A percentile compares a stretch with the other conserved stretches of the same genome.
phyloP scores from a whole-genome alignment of 495 filamentous ascomycete genomes.

The Aspergillus asperescens region DNA sequence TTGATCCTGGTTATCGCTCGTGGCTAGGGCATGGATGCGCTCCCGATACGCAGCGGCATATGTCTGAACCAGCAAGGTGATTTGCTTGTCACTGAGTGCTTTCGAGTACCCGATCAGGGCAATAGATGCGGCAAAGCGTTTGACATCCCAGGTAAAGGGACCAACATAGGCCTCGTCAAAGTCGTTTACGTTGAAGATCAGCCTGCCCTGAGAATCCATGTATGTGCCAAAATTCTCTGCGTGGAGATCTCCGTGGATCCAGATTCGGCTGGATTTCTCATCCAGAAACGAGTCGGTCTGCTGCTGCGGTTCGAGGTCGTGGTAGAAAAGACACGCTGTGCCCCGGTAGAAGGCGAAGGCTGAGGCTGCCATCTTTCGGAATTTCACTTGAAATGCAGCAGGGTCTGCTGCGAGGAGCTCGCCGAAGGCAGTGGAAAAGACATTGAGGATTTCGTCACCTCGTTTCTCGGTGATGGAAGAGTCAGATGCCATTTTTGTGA shows the following conservation, averaged over 20 bases:
- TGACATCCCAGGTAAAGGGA: constrained; percentile 16
- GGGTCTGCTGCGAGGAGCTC: constrained; percentile 13
- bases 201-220: constrained; percentile 15
- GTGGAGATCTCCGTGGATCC: constrained; percentile 19
- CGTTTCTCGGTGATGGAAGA: constrained; percentile 8
- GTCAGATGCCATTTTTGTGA: constrained; percentile 4
- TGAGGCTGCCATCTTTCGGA: constrained; percentile 21
- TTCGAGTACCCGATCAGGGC: constrained; percentile 17
- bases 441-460: constrained; percentile 14
- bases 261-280: constrained; percentile 11
- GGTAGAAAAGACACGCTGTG: constrained; percentile 16
- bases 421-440: constrained; percentile 10
- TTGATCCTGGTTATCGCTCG: background rate
- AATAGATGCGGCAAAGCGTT: constrained; percentile 14
- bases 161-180: constrained; percentile 19
- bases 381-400: constrained; percentile 16
- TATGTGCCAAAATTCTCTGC: constrained; percentile 19
- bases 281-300: constrained; percentile 2
- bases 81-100: constrained; percentile 17
- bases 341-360: constrained; percentile 19
- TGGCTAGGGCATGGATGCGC: constrained; percentile 11
- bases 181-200: constrained; percentile 20
- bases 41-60: constrained; percentile 15
- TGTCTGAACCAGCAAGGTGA: constrained; percentile 7
- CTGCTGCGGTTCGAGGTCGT: constrained; percentile 8